Conservation (phyloP, 768 basidiomycete species). For the Imleria badia region DNA sequence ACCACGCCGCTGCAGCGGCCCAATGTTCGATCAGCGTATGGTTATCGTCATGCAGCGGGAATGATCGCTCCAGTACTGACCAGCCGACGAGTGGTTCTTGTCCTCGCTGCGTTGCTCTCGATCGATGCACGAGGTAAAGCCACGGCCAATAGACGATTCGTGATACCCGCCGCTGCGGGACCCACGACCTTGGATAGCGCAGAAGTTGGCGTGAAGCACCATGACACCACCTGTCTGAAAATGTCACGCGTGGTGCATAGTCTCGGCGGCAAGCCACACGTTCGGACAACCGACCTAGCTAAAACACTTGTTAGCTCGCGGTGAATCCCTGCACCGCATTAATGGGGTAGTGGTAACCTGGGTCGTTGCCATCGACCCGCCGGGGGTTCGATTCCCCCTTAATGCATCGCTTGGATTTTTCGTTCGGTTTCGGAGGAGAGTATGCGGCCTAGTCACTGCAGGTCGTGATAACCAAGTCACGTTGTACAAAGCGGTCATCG, state of each 20-base stretch:
- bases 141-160: neutral
- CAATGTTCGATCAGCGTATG: neutral
- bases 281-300: too few species aligned
- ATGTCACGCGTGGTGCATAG: too few species aligned
- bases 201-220: neutral
- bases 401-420: constrained; percentile 8
- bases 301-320: neutral
- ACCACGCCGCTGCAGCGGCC: too few species aligned
- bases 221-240: too few species aligned
- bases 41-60: neutral
- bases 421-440: neutral
- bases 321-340: constrained; percentile 46
- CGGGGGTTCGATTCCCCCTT: constrained; percentile 77
- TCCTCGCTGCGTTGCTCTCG: neutral
- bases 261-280: too few species aligned
- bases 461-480: neutral
- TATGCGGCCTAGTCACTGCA: neutral
- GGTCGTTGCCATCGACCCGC: constrained; percentile 78
- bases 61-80: neutral
- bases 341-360: constrained; percentile 69
- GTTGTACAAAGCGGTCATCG: neutral
- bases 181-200: neutral
- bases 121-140: neutral
- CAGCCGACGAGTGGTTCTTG: neutral
- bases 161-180: neutral